These are phyloP conservation scores for Rhododendron williamsianum DNA, from an alignment of 148 eudicot species.

Conservation along the genomic window DNA sequence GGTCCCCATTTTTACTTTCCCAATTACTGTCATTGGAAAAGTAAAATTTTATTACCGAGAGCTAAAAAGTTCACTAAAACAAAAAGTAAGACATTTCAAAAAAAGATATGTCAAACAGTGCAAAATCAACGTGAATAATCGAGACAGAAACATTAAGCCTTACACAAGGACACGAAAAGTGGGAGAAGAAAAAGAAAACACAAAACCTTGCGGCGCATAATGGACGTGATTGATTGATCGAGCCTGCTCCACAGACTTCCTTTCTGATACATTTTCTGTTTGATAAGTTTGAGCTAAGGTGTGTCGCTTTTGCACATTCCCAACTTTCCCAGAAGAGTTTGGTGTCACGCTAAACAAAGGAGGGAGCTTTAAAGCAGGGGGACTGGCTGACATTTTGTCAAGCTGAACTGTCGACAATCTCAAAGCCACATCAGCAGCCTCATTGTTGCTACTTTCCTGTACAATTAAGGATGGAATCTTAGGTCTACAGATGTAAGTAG, in stretches of 20 bases:
- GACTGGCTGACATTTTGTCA: conserved; percentile 65
- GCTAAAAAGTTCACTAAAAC: background rate
- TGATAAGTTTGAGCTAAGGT: conserved; percentile 38
- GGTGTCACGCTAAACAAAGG: conserved; percentile 85
- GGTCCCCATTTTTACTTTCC: background rate
- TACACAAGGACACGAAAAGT: background rate
- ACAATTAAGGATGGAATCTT: conserved; percentile 14
- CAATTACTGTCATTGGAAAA: background rate
- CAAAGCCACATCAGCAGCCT: conserved; percentile 57
- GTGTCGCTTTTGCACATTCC: conserved; percentile 49
- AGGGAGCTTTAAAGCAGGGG: conserved; percentile 82
- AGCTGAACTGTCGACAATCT: conserved; percentile 62
- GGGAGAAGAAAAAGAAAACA: background rate
- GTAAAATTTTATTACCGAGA: background rate
- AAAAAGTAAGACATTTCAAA: background rate
- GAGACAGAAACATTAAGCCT: background rate
- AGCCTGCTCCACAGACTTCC: conserved; percentile 39
- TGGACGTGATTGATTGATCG: conserved; percentile 36
- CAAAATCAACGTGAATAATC: background rate
- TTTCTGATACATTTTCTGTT: conserved; percentile 45
- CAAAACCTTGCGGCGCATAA: conserved; percentile 49
- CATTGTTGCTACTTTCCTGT: conserved; percentile 62
- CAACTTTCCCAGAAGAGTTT: conserved; percentile 72
- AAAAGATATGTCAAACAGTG: background rate
- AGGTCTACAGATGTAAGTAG: background rate